These are phyloP conservation scores for Leccinum boreale DNA, from an alignment of 768 basidiomycete species.

Conservation along the genomic window DNA sequence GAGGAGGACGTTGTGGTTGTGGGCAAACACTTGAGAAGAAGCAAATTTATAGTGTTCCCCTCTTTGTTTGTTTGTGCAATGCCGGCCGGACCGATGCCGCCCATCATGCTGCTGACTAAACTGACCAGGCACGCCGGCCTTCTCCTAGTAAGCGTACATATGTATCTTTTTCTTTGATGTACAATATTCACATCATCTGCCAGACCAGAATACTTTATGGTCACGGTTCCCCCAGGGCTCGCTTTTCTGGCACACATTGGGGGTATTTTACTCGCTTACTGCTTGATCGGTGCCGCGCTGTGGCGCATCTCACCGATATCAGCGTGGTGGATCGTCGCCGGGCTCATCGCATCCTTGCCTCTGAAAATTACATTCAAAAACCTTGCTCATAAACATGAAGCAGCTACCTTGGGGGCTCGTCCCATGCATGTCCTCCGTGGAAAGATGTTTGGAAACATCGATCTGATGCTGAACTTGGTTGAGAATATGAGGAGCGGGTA, in stretches of 20 bases:
- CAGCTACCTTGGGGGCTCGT: conserved; percentile 45
- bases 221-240: conserved; percentile 10
- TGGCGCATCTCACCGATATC: conserved; percentile 28
- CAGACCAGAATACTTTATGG: conserved; percentile 4
- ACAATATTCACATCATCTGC: no score
- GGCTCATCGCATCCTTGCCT: conserved; percentile 34
- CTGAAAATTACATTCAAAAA: conserved; percentile 28
- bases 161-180: no score
- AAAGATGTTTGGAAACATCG: conserved; percentile 42
- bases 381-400: conserved; percentile 32
- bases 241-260: conserved; percentile 6
- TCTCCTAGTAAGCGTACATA: no score
- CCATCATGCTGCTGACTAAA: no score
- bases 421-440: conserved; percentile 39
- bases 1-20: neutral
- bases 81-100: neutral
- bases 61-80: conserved; percentile 25
- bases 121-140: no score
- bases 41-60: conserved; percentile 23
- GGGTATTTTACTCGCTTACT: neutral
- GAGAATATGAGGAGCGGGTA: conserved; percentile 42
- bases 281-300: neutral
- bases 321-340: conserved; percentile 36
- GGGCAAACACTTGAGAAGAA: neutral
- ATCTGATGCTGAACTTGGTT: conserved; percentile 37